Percentiles rank a stretch among this genome's conserved stretches.
Evolutionary conservation across 495 filamentous ascomycete genomes (phyloP).

Genomic region (Extremus antarcticus): DNA sequence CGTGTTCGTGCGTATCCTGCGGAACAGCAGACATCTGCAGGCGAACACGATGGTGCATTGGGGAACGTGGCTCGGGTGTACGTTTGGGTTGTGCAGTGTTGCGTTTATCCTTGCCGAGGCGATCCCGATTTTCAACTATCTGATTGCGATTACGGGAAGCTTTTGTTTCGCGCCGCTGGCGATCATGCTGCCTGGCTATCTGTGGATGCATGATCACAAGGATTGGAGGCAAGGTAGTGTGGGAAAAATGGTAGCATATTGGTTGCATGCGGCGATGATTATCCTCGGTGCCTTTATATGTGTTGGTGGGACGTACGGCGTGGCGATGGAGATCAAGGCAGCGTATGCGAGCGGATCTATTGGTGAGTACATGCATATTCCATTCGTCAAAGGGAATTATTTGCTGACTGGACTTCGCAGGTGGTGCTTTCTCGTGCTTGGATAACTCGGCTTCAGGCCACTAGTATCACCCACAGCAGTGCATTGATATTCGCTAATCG

Average conservation of each 20-base stretch:
- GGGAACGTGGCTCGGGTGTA: constrained; percentile 28
- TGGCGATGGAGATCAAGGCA: constrained; percentile 27
- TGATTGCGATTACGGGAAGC: constrained; percentile 25
- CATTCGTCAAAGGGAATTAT: not conserved
- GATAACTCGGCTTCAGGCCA: constrained; percentile 14
- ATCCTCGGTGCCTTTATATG: constrained; percentile 26
- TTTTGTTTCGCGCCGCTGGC: constrained; percentile 19
- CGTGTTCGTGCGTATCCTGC: constrained; percentile 30
- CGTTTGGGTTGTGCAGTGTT: constrained; percentile 19
- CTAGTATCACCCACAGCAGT: no score
- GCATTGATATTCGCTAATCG: not conserved
- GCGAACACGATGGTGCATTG: constrained; percentile 28
- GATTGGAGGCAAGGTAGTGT: constrained; percentile 28
- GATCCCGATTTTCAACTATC: constrained; percentile 32
- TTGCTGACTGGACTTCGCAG: constrained; percentile 4
- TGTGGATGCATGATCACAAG: constrained; percentile 39
- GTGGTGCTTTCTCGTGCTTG: constrained; percentile 14
- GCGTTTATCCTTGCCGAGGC: constrained; percentile 27
- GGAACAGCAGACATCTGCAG: constrained; percentile 28
- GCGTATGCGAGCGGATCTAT: constrained; percentile 29
- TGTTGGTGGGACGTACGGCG: constrained; percentile 31
- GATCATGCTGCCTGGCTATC: constrained; percentile 34
- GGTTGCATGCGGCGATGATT: constrained; percentile 23
- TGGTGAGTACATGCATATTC: constrained; percentile 14
- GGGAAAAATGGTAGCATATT: constrained; percentile 19